Conservation (phyloP, 1,139 yeast species). For the Scheffersomyces parashehatae region DNA sequence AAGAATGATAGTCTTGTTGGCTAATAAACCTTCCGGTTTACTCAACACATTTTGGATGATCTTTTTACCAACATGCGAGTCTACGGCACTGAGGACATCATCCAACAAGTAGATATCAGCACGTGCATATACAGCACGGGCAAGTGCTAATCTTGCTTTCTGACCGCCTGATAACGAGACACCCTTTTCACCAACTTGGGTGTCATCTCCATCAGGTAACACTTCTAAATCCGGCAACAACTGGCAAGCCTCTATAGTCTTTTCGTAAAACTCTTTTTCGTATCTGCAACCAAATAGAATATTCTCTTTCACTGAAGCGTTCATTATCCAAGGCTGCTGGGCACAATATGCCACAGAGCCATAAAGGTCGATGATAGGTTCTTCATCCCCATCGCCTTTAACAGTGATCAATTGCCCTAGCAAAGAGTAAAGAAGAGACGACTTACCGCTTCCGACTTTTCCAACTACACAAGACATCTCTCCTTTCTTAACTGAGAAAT, state of each 20-base stretch:
- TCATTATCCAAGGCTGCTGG: slow-evolving; percentile 83
- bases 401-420: slow-evolving; percentile 23
- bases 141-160: slow-evolving; percentile 88
- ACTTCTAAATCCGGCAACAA: slow-evolving; percentile 71
- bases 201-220: slow-evolving; percentile 84
- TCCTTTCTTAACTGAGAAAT: slow-evolving; percentile 22
- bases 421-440: slow-evolving; percentile 26
- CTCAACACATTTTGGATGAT: slow-evolving; percentile 34
- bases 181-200: slow-evolving; percentile 96
- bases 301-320: slow-evolving; percentile 87
- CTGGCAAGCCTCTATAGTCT: slow-evolving; percentile 82
- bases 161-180: slow-evolving; percentile 98
- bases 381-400: slow-evolving; percentile 3
- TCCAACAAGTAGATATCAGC: slow-evolving; percentile 90
- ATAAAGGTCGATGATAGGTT: slow-evolving; percentile 10
- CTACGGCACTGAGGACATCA: slow-evolving; percentile 91
- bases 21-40: slow-evolving; percentile 25
- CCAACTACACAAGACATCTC: slow-evolving; percentile 23
- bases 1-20: slow-evolving; percentile 33
- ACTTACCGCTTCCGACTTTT: slow-evolving; percentile 29
- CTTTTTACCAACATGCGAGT: slow-evolving; percentile 83
- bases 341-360: slow-evolving; percentile 39
- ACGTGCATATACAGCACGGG: slow-evolving; percentile 93
- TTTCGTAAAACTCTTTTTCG: slow-evolving; percentile 76
- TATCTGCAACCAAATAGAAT: slow-evolving; percentile 83